Conservation (phyloP, 164 flowering plant genomes). For the Berberis vulgaris region DNA sequence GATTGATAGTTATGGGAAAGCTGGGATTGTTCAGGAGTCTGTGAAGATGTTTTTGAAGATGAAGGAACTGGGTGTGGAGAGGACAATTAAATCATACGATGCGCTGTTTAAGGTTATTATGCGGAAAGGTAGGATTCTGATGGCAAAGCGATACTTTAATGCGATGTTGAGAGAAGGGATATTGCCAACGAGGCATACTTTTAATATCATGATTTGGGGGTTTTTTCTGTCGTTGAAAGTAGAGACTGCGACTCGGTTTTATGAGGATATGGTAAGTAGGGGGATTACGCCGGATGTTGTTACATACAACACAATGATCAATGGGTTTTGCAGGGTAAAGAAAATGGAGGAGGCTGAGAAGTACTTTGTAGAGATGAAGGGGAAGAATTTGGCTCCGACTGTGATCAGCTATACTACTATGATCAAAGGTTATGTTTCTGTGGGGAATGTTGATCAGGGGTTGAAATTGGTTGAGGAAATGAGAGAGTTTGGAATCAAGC, state of each 20-base stretch:
- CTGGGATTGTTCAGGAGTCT: constrained; percentile 89
- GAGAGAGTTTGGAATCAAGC: constrained; percentile 50
- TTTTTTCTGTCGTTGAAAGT: constrained; percentile 49
- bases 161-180: constrained; percentile 76
- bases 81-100: constrained; percentile 58
- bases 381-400: constrained; percentile 48
- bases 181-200: constrained; percentile 65
- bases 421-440: constrained; percentile 80
- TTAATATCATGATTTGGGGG: constrained; percentile 86
- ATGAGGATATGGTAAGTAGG: constrained; percentile 64
- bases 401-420: constrained; percentile 77
- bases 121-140: constrained; percentile 70
- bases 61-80: constrained; percentile 69
- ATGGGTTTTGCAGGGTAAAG: constrained; percentile 57
- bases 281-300: constrained; percentile 59
- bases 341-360: constrained; percentile 76
- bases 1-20: constrained; percentile 75
- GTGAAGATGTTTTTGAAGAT: constrained; percentile 72
- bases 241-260: constrained; percentile 60
- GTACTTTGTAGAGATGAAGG: constrained; percentile 72
- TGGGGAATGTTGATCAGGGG: constrained; percentile 61
- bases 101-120: constrained; percentile 68
- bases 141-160: constrained; percentile 86
- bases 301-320: constrained; percentile 71
- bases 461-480: constrained; percentile 66